Percentiles rank a stretch among this genome's conserved stretches.
Evolutionary conservation across 129 eudicot genomes (phyloP).

Genomic region (Pseudognaphalium luteoalbum): DNA sequence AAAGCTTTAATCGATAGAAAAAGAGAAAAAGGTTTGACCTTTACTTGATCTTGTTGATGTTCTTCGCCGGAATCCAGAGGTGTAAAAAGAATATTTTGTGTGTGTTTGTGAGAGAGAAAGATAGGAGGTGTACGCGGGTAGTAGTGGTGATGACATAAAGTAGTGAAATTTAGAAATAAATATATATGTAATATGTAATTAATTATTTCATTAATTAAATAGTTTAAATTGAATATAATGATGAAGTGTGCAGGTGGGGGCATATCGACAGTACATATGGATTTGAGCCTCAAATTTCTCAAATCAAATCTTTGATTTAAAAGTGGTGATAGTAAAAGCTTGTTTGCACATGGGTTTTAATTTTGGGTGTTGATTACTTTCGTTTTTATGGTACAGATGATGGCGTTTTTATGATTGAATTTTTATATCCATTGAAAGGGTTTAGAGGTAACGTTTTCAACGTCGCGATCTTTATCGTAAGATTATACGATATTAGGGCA

Average conservation of each 20-base stretch:
- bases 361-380: no score
- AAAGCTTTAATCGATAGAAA: constrained; percentile 21
- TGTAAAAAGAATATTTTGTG: constrained; percentile 4
- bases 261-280: constrained; percentile 26
- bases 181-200: not conserved
- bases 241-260: constrained; percentile 37
- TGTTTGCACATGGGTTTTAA: not conserved
- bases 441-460: no score
- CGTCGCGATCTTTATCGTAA: no score
- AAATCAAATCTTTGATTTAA: constrained; percentile 2
- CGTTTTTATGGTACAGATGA: not conserved
- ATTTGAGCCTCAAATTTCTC: constrained; percentile 30
- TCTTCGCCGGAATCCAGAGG: constrained; percentile 22
- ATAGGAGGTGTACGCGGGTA: constrained; percentile 35
- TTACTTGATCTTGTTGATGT: constrained; percentile 4
- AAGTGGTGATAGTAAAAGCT: not conserved
- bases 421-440: no score
- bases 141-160: constrained; percentile 24
- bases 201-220: no score
- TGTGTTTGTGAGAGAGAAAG: constrained; percentile 17
- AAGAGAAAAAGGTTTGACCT: constrained; percentile 27
- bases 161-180: constrained; percentile 4
- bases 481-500: no score
- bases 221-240: not conserved
- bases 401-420: no score